These are phyloP conservation scores for Ailanthus altissimus DNA, from an alignment of 345 rosid species.

Conservation along the genomic window DNA sequence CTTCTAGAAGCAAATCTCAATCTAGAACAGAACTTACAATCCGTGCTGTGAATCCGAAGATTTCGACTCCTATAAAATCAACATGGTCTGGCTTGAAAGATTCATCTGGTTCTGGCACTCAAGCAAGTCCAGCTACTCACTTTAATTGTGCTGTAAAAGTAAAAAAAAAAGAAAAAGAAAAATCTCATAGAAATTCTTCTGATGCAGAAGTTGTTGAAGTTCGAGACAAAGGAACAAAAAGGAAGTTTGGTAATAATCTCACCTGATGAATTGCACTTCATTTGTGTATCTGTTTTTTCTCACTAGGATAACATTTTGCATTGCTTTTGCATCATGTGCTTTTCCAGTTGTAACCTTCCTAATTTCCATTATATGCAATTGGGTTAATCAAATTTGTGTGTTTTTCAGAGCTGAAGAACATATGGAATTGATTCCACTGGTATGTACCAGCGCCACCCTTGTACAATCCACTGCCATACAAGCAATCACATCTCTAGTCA, in stretches of 20 bases:
- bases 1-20: conserved; percentile 32
- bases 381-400: conserved; percentile 17
- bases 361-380: conserved; percentile 5
- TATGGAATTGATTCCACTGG: conserved; percentile 68
- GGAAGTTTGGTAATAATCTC: conserved; percentile 62
- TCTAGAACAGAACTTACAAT: conserved; percentile 47
- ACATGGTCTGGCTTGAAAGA: conserved; percentile 32
- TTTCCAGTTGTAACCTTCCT: not conserved
- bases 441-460: conserved; percentile 57
- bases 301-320: not conserved
- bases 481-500: conserved; percentile 77
- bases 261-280: not conserved
- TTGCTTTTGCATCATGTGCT: not conserved
- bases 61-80: conserved; percentile 36
- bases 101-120: conserved; percentile 27
- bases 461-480: conserved; percentile 50
- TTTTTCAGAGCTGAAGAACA: conserved; percentile 71
- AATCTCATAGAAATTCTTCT: conserved; percentile 34
- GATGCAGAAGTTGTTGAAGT: conserved; percentile 37
- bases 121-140: conserved; percentile 25
- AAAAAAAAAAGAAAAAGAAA: conserved; percentile 49
- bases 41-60: conserved; percentile 48
- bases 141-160: conserved; percentile 34
- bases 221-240: conserved; percentile 57
- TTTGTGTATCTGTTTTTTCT: not conserved